Evolutionary conservation across 305 asterid genomes (phyloP), one percentile per base, ranked within the genome.

Genomic region (Fraxinus platypoda): DNA sequence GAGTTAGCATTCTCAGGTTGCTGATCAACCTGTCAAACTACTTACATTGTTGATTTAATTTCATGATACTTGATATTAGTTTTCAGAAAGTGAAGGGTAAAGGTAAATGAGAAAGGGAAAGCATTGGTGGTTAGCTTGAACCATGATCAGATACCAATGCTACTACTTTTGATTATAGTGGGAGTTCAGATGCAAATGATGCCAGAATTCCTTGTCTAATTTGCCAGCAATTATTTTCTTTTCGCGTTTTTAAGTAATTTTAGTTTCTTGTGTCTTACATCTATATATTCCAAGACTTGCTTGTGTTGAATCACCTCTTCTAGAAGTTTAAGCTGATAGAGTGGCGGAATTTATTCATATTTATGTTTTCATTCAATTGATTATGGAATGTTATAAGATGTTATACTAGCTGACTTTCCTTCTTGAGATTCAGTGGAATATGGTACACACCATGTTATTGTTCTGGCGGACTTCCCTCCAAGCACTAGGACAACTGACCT

Each of bases 361-460:
- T 62, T 62, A 62, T 21, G 26, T 62, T 21, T 23, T 62, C 6
- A 23, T 23, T 43, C 26, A 15, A 74, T 43, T 38, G 26, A 62
- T 83, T 73, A 28, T 81, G 82, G 64, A 19, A 59, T 8, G 71
- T 62, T 31, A 62, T 43, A 11, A 41, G 71, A 66, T 38, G 43
- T 49, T 52, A n/a, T 78, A 34, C 71, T 23, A 57, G 75, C 81
- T 54, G 66, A 21, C 74, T 41, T 71, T 31, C 25, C 82, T 28
- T 77, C 84, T 46, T 87, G 76, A 64, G 83, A 78, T 75, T 81
- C 92, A 95, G 99, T 84, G 26, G 74, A 81, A 17, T 92, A 91
- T 81, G 99, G 97, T 49, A 93, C 99, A 5, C 83, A 49, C 41
- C 98, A 95, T 82, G 91, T 92, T 83, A 92, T 95, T 85, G 97